These are phyloP conservation scores for Calonectria leucothoes DNA, from an alignment of 2,329 filamentous ascomycete species.

Conservation along the genomic window DNA sequence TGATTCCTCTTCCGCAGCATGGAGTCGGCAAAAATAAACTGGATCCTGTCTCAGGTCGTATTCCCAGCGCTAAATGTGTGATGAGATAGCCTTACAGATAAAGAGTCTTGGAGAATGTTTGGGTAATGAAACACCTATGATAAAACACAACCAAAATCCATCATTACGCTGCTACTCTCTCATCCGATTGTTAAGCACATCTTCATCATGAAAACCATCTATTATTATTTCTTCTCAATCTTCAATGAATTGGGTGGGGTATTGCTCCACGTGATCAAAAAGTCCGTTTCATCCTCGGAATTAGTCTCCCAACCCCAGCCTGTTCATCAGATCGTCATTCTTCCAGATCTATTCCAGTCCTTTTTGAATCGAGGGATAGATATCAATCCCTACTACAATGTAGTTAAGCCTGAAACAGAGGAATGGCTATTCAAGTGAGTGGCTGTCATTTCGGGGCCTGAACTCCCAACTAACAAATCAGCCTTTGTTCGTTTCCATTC, in stretches of 20 bases:
- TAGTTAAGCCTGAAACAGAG: not conserved
- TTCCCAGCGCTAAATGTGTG: too few relatives aligned
- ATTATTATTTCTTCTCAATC: not conserved
- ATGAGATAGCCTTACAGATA: too few relatives aligned
- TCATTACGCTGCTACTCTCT: fast-evolving
- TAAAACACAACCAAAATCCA: not conserved
- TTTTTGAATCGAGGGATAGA: not conserved
- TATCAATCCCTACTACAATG: not conserved
- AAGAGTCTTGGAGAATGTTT: not conserved
- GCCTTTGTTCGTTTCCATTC: not conserved
- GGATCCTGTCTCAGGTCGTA: not conserved
- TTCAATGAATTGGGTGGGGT: not conserved
- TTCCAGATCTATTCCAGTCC: not conserved
- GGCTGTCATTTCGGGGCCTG: too few relatives aligned
- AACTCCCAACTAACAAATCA: not conserved
- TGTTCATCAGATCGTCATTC: not conserved
- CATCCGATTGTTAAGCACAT: not conserved
- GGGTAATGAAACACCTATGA: too few relatives aligned
- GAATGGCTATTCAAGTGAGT: not conserved
- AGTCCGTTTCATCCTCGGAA: not conserved
- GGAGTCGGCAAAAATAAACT: not conserved
- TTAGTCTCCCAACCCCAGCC: not conserved
- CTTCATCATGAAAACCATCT: not conserved
- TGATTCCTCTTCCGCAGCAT: not conserved
- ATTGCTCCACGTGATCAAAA: not conserved